Evolutionary conservation across 2,329 filamentous ascomycete genomes (phyloP), one percentile per base, ranked within the genome.

Genomic region (Talaromyces sp.): DNA sequence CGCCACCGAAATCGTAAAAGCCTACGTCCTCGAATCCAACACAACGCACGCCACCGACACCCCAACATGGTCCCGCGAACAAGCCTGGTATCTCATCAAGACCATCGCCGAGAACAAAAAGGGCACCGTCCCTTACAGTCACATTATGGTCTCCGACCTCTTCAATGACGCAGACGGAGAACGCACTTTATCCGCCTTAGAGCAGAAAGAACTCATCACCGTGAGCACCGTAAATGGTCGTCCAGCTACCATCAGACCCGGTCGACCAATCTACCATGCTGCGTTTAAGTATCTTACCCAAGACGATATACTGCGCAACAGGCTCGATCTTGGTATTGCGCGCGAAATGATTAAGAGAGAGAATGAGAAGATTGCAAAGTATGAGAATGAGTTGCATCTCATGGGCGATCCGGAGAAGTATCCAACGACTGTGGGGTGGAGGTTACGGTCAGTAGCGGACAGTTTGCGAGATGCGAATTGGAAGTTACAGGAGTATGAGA

Each of bases 41-140:
- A 85, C 85, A 60, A 80, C 82, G 2, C 80, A 83, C 47, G 85
- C 85, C 35, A 27, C 31, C 35, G 59, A 62, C 13, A 37, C 27
- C 15, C 39, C 37, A 3, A 85, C 86, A 62, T 98, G 92, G 91
- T 91, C 89, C 0, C 83, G 87, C 4, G 89, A 95, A 73, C 95
- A 98, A 80, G 94, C 92, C 0, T 98, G 95, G 95, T 85, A 90
- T 66, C 80, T 99, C 2, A 89, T 98, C 77, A 93, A 91, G 73
- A 83, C 86, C 35, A 87, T 99, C 15, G 89, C 91, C 0, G 77
- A 85, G n/a, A 81, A 86, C 11, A 86, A 89, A 6, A 83, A 77
- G 45, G 76, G 73, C 3, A 59, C 78, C 3, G 82, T 98, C 0
- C 86, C 90, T 1, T 98, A 97, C 82, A 94, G 96, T 77, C 90